Evolutionary conservation across 495 filamentous ascomycete species (phyloP).

Genomic region (Barbatosphaeria neglecta): DNA sequence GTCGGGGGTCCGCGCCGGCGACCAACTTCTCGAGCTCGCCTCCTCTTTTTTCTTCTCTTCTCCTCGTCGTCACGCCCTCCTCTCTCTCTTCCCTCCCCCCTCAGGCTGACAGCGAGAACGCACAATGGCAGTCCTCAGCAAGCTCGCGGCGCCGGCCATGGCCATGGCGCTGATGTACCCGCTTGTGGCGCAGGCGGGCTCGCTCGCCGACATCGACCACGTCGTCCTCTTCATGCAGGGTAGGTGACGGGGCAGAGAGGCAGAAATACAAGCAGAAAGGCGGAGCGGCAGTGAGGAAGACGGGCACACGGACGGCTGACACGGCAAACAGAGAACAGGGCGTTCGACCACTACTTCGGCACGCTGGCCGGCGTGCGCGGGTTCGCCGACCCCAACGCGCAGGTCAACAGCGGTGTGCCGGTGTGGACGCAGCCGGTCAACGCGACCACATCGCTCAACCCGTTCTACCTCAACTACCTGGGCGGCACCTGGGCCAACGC

Average conservation of each 20-base stretch:
- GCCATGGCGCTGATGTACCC: slow-evolving; percentile 11
- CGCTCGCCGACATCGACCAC: slow-evolving; percentile 42
- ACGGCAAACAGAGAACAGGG: slow-evolving; percentile 8
- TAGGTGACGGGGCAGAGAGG: no score
- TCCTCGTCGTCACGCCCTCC: no score
- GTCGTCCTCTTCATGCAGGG: slow-evolving; percentile 51
- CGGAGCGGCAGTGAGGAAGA: no score
- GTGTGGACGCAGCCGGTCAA: slow-evolving; percentile 39
- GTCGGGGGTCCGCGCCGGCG: no score
- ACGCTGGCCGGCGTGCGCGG: slow-evolving; percentile 46
- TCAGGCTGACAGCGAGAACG: not conserved
- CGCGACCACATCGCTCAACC: slow-evolving; percentile 29
- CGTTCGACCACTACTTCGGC: slow-evolving; percentile 37
- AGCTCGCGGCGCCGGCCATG: slow-evolving; percentile 3
- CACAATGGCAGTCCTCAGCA: slow-evolving; percentile 9
- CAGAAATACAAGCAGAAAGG: no score
- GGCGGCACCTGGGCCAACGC: slow-evolving; percentile 34
- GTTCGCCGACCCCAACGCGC: slow-evolving; percentile 46
- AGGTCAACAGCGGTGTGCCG: slow-evolving; percentile 34
- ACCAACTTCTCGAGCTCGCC: not conserved
- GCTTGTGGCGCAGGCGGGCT: slow-evolving; percentile 19
- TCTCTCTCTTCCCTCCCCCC: no score
- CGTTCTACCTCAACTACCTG: slow-evolving; percentile 43
- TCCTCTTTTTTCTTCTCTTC: not conserved
- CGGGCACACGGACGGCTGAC: not conserved